These are phyloP conservation scores for Pichia exigua DNA, from an alignment of 805 yeast genomes.

Conservation along the genomic window DNA sequence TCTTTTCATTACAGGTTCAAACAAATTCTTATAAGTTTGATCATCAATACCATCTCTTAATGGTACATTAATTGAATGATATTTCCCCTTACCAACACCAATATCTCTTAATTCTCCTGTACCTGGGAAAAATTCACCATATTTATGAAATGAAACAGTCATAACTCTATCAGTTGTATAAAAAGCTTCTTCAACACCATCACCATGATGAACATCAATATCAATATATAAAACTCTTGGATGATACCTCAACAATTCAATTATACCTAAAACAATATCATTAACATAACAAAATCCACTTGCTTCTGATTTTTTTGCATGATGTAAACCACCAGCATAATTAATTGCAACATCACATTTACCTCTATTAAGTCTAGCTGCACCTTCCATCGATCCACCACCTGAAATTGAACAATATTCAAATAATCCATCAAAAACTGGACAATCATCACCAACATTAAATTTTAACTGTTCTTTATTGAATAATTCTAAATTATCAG, in stretches of 20 bases:
- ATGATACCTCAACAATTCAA: conserved; percentile 71
- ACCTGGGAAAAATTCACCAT: conserved; percentile 90
- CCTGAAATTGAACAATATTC: conserved; percentile 75
- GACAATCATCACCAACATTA: conserved; percentile 94
- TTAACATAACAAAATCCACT: conserved; percentile 88
- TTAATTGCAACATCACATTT: conserved; percentile 88
- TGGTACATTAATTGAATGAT: conserved; percentile 81
- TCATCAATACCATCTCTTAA: conserved; percentile 92
- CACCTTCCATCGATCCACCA: conserved; percentile 88
- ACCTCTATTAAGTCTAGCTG: conserved; percentile 71
- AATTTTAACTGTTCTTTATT: conserved; percentile 84
- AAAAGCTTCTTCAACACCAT: conserved; percentile 92
- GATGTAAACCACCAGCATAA: conserved; percentile 91
- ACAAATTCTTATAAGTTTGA: conserved; percentile 70
- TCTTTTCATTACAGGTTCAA: conserved; percentile 80
- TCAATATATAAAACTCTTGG: conserved; percentile 84
- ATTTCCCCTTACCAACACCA: conserved; percentile 79
- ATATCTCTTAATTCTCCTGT: conserved; percentile 81
- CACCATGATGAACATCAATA: conserved; percentile 91
- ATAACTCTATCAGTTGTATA: conserved; percentile 86
- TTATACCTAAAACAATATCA: conserved; percentile 80
- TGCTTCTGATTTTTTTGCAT: conserved; percentile 85
- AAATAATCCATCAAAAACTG: conserved; percentile 71
- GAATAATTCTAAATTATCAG: conserved; percentile 83
- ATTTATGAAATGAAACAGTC: conserved; percentile 87